Percentiles rank a stretch among this genome's conserved stretches.
Evolutionary conservation across 257 asterid genomes (phyloP).

Genomic region (Leptodermis oblonga): DNA sequence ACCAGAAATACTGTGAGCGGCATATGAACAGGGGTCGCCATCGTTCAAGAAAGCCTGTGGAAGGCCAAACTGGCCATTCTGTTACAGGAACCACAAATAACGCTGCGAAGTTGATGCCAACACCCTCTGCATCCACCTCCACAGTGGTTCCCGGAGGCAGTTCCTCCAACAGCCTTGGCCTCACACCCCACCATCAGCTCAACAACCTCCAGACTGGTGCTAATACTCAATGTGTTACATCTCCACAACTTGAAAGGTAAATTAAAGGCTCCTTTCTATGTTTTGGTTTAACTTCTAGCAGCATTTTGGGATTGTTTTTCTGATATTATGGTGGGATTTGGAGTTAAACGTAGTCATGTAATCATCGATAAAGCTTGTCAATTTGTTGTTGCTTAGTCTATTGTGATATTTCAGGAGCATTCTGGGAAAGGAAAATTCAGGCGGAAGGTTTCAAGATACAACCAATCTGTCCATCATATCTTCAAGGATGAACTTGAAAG

Average conservation of each 20-base stretch:
- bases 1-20: constrained; percentile 94
- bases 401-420: constrained; percentile 30
- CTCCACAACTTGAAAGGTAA: constrained; percentile 46
- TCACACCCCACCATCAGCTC: constrained; percentile 37
- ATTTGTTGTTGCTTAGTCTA: background rate
- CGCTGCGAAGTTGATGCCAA: constrained; percentile 28
- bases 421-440: constrained; percentile 29
- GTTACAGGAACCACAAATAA: constrained; percentile 30
- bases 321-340: too few relatives aligned
- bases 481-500: constrained; percentile 27
- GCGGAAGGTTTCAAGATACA: constrained; percentile 29
- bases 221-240: constrained; percentile 24
- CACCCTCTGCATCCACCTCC: constrained; percentile 33
- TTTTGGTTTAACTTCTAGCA: background rate
- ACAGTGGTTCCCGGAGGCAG: constrained; percentile 37
- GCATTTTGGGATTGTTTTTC: background rate
- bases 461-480: constrained; percentile 27
- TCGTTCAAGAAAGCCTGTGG: constrained; percentile 99
- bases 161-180: constrained; percentile 31
- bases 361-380: background rate
- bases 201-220: constrained; percentile 32
- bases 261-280: background rate
- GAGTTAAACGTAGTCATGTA: too few relatives aligned
- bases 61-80: constrained; percentile 64
- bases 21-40: constrained; percentile 99